Percentiles rank a stretch among this genome's conserved stretches.
phyloP scores from a whole-genome alignment of 2,329 filamentous ascomycete species.

The Fusarium algeriense region DNA sequence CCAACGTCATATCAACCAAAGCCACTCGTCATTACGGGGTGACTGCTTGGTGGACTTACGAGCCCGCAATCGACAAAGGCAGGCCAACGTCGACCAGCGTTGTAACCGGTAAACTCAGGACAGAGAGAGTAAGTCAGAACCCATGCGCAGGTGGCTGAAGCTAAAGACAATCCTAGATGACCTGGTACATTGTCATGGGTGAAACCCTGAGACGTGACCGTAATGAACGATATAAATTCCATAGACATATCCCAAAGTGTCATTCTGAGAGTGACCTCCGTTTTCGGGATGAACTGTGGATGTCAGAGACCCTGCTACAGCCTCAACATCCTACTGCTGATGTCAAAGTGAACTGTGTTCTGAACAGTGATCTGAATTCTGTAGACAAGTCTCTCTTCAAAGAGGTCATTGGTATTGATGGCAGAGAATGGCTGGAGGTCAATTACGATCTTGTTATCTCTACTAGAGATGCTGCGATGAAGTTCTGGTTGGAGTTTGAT shows the following conservation, averaged over 20 bases:
- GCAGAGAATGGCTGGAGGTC: background rate
- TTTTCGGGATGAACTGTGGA: background rate
- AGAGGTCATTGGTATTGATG: background rate
- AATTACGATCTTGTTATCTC: background rate
- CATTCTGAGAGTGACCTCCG: background rate
- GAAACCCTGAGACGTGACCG: conserved; percentile 27
- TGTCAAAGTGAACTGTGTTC: background rate
- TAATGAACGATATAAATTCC: conserved; percentile 14
- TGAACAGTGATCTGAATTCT: background rate
- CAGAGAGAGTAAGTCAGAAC: background rate
- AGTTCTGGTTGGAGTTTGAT: conserved; percentile 2
- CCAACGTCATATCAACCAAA: conserved; percentile 13
- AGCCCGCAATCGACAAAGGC: conserved; percentile 8
- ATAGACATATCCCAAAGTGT: background rate
- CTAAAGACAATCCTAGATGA: conserved; percentile 21
- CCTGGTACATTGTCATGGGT: conserved; percentile 32
- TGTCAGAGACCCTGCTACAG: background rate
- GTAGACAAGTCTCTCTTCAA: background rate
- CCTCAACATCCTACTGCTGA: background rate
- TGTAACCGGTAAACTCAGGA: background rate
- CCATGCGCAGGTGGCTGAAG: too few relatives aligned
- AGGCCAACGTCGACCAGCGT: background rate
- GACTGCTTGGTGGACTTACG: background rate
- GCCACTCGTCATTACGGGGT: conserved; percentile 27
- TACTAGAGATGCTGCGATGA: background rate